phyloP scores from a whole-genome alignment of 768 basidiomycete species.

The Psilocybe sp. region DNA sequence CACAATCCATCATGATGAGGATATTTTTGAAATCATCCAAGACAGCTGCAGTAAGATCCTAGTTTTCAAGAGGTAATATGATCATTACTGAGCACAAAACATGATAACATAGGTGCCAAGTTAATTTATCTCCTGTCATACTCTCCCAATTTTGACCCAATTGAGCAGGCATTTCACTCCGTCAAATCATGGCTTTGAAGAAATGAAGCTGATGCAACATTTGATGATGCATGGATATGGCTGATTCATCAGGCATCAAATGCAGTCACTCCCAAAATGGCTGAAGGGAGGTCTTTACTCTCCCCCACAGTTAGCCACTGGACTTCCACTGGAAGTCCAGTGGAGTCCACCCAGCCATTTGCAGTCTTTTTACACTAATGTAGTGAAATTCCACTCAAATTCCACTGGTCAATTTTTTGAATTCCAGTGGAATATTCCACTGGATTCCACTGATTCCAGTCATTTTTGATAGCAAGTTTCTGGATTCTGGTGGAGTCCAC shows the following conservation, averaged over 20 bases:
- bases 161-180: slow-evolving; percentile 26
- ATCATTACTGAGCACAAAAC: background rate
- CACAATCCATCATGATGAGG: slow-evolving; percentile 34
- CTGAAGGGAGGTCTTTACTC: slow-evolving; percentile 13
- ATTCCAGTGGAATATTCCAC: too few species aligned
- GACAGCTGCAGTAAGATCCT: slow-evolving; percentile 22
- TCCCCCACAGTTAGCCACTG: too few species aligned
- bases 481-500: too few species aligned
- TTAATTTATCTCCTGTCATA: slow-evolving; percentile 29
- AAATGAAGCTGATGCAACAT: slow-evolving; percentile 10
- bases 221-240: slow-evolving; percentile 10
- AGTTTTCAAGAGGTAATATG: background rate
- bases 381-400: too few species aligned
- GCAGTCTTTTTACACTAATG: too few species aligned
- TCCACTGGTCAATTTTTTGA: too few species aligned
- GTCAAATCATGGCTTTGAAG: slow-evolving; percentile 20
- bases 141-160: slow-evolving; percentile 32
- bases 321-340: too few species aligned
- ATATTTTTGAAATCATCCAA: slow-evolving; percentile 26
- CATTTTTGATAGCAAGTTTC: too few species aligned
- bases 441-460: too few species aligned
- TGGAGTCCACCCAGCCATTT: too few species aligned
- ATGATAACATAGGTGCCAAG: slow-evolving; percentile 7
- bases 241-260: slow-evolving; percentile 15
- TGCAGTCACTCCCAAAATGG: slow-evolving; percentile 10